These are phyloP conservation scores for Dinochytrium kinnereticum DNA, from an alignment of 371 early-diverging fungal genomes.

Conservation along the genomic window DNA sequence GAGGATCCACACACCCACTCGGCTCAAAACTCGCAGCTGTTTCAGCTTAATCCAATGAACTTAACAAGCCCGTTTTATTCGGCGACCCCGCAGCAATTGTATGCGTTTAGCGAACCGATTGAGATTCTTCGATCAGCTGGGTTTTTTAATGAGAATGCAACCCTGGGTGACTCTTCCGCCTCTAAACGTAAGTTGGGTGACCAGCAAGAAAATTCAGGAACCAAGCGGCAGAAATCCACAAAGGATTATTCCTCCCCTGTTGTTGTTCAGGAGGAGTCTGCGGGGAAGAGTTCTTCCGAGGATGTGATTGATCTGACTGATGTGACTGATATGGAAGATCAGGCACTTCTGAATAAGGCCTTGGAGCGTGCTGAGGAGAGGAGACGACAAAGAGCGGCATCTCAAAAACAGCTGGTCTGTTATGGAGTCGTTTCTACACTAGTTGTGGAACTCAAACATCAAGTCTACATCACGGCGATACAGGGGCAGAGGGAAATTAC, in stretches of 20 bases:
- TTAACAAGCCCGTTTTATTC: too few relatives aligned
- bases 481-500: constrained; percentile 39
- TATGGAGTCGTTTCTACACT: constrained; percentile 50
- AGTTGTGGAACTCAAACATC: constrained; percentile 45
- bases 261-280: neutral
- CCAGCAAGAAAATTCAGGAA: neutral
- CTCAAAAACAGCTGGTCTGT: constrained; percentile 33
- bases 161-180: neutral
- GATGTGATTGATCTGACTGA: constrained; percentile 34
- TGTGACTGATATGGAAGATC: constrained; percentile 14
- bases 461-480: neutral
- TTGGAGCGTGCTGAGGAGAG: neutral
- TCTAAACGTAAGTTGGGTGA: neutral
- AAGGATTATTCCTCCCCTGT: neutral
- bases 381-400: neutral
- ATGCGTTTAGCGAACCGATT: neutral
- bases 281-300: neutral
- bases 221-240: neutral
- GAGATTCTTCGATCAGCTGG: neutral
- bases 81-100: neutral
- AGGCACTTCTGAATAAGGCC: constrained; percentile 2
- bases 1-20: too few relatives aligned
- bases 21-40: too few relatives aligned
- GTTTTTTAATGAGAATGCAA: neutral
- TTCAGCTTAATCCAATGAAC: too few relatives aligned